Evolutionary conservation across 2,329 filamentous ascomycete genomes (phyloP), one percentile per base, ranked within the genome.

Genomic region (Trichoderma pleuroti): DNA sequence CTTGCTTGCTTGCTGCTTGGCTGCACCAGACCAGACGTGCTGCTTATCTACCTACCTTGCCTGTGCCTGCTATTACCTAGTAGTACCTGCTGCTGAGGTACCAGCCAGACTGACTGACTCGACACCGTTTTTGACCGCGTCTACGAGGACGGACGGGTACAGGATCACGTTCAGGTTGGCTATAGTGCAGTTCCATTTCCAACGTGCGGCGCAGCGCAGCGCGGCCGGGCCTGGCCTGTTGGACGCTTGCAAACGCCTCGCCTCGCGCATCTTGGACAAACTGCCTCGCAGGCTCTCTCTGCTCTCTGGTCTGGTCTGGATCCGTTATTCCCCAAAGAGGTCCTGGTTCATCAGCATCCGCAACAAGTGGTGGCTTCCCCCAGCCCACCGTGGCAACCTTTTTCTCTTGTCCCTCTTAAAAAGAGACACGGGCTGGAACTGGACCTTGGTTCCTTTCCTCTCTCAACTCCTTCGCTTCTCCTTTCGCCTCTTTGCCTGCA

Each of bases 361-460:
- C 64, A 42, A 59, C 56, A 59, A 66, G 64, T 59, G 52, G 64
- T 59, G 64, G 64, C 49, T 59, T 59, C 52, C 64, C 65, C 65
- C 54, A 68, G 34, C 65, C 65, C 65, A 68, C 65, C 65, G 65
- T 68, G 65, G 65, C 65, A 68, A 68, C 56, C 65, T 68, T 68
- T 56, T 21, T 36, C 14, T 18, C 46, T 52, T 21, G 18, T 49
- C 42, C 46, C 18, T 21, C 21, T 52, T 24, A 52, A 56, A 56
- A 30, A 62, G 21, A 66, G 63, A 57, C 49, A 67, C 56, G 46
- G 39, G 39, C 39, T 42, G 39, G 39, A 34, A 30, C 65, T 68
- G 32, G 54, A 46, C 59, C 30, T 61, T 42, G 39, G n/a, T 42
- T 42, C 39, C 16, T 42, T n/a, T 10, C 8, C 39, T 42, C 39